phyloP scores from a whole-genome alignment of 768 basidiomycete genomes.

The Steccherinum ochraceum region DNA sequence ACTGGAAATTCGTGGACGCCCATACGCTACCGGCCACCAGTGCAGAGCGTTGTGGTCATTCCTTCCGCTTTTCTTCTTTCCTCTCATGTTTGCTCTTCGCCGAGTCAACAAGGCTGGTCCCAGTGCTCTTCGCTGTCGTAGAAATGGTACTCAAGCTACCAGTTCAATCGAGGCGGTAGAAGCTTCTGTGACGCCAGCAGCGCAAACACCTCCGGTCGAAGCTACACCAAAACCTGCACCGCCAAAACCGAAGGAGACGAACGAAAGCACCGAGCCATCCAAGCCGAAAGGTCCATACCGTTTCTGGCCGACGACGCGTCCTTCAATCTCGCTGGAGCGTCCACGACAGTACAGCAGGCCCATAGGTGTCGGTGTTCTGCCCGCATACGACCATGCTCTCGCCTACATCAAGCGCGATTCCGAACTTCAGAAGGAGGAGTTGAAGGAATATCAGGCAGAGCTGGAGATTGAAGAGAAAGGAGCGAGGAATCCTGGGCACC shows the following conservation, averaged over 20 bases:
- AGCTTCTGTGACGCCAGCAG: constrained; percentile 8
- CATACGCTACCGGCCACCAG: no score
- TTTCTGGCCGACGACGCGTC: constrained; percentile 31
- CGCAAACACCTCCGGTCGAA: not conserved
- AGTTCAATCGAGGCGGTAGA: constrained; percentile 7
- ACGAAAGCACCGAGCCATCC: constrained; percentile 5
- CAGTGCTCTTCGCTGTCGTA: constrained; percentile 11
- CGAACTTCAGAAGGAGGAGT: constrained; percentile 37
- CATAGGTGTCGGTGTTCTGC: constrained; percentile 53
- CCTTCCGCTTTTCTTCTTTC: no score
- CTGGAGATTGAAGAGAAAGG: constrained; percentile 18
- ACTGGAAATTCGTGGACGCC: no score
- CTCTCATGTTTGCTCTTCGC: constrained; percentile 18
- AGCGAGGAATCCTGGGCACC: constrained; percentile 25
- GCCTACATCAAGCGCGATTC: constrained; percentile 63
- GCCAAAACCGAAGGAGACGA: not conserved
- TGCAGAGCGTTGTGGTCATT: no score
- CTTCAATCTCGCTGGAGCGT: constrained; percentile 41
- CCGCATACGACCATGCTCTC: constrained; percentile 83
- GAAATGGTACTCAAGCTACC: constrained; percentile 17
- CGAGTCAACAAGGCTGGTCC: constrained; percentile 14
- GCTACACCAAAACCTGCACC: not conserved
- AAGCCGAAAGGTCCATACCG: not conserved
- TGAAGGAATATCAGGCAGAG: constrained; percentile 28
- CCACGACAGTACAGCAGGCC: constrained; percentile 64